A percentile compares a stretch with the other conserved stretches of the same genome.
Conservation (phyloP, 1,284 basidiomycete genomes). For the Leccinum fallax region DNA sequence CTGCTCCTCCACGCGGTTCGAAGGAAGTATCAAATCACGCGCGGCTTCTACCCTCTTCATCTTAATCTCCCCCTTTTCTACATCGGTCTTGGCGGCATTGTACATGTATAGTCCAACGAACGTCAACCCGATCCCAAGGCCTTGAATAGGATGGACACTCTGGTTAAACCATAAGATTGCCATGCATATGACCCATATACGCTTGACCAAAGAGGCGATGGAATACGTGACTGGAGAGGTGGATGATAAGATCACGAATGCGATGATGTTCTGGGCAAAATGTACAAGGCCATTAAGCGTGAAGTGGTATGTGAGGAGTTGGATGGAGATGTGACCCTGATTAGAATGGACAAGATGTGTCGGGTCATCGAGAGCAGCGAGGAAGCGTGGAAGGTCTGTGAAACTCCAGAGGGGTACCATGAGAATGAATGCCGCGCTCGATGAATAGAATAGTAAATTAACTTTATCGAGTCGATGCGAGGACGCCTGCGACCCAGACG, state of each 20-base stretch:
- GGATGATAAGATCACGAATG: slow-evolving; percentile 93
- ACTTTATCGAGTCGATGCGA: slow-evolving; percentile 93
- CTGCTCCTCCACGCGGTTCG: slow-evolving; percentile 58
- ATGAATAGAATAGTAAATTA: slow-evolving; percentile 94
- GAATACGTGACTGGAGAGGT: slow-evolving; percentile 99
- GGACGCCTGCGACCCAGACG: slow-evolving; percentile 55
- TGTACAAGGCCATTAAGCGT: slow-evolving; percentile 94
- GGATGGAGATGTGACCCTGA: slow-evolving; percentile 49
- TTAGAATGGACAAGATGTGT: slow-evolving; percentile 50
- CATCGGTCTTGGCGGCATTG: slow-evolving; percentile 90
- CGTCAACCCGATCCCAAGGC: slow-evolving; percentile 85
- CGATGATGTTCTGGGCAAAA: slow-evolving; percentile 96
- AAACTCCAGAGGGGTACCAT: slow-evolving; percentile 96
- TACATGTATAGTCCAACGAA: slow-evolving; percentile 95
- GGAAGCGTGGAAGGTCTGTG: slow-evolving; percentile 74
- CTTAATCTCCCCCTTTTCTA: slow-evolving; percentile 91
- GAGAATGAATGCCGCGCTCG: slow-evolving; percentile 89
- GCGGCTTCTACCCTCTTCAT: slow-evolving; percentile 84
- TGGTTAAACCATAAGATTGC: slow-evolving; percentile 98
- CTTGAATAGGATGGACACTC: slow-evolving; percentile 83
- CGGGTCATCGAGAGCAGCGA: slow-evolving; percentile 47
- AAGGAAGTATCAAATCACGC: slow-evolving; percentile 71
- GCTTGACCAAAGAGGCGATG: slow-evolving; percentile 97
- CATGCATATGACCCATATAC: slow-evolving; percentile 97
- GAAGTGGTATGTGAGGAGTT: slow-evolving; percentile 75